phyloP scores from a whole-genome alignment of 345 rosid species.

The Aquilaria sinensis region DNA sequence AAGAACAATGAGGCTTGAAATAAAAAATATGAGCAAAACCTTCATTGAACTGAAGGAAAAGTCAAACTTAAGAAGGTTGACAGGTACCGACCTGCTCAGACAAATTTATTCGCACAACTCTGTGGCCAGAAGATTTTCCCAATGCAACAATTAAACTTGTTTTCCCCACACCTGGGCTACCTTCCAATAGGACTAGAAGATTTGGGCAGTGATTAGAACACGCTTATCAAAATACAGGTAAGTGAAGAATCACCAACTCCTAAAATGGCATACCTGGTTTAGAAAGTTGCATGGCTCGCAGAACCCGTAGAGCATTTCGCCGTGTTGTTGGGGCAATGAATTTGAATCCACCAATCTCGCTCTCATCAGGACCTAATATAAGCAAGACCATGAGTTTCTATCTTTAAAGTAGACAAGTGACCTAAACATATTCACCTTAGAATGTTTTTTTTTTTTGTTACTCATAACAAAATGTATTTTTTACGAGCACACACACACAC shows the following conservation, averaged over 20 bases:
- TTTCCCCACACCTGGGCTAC: conserved; percentile 99
- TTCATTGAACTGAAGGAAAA: not conserved
- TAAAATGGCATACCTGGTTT: conserved; percentile 59
- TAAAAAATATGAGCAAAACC: not conserved
- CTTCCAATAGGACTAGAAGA: conserved; percentile 75
- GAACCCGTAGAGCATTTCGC: conserved; percentile 72
- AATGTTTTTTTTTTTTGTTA: not conserved
- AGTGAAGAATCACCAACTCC: conserved; percentile 6
- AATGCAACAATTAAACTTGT: conserved; percentile 85
- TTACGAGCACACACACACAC: too few relatives aligned
- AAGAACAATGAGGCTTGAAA: not conserved
- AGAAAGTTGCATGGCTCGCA: conserved; percentile 92
- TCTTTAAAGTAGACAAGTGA: too few relatives aligned
- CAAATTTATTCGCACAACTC: conserved; percentile 88
- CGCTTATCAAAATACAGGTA: conserved; percentile 1
- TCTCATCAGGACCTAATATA: conserved; percentile 38
- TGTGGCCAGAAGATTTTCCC: conserved; percentile 92
- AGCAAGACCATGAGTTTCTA: not conserved
- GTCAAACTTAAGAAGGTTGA: conserved; percentile 3
- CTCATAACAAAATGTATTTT: not conserved
- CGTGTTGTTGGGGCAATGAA: conserved; percentile 85
- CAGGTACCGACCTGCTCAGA: conserved; percentile 78
- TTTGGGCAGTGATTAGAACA: conserved; percentile 3
- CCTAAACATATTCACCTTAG: not conserved
- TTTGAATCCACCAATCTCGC: conserved; percentile 65